These are phyloP conservation scores for Fusarium decemcellulare DNA, from an alignment of 2,329 filamentous ascomycete species.

Conservation along the genomic window DNA sequence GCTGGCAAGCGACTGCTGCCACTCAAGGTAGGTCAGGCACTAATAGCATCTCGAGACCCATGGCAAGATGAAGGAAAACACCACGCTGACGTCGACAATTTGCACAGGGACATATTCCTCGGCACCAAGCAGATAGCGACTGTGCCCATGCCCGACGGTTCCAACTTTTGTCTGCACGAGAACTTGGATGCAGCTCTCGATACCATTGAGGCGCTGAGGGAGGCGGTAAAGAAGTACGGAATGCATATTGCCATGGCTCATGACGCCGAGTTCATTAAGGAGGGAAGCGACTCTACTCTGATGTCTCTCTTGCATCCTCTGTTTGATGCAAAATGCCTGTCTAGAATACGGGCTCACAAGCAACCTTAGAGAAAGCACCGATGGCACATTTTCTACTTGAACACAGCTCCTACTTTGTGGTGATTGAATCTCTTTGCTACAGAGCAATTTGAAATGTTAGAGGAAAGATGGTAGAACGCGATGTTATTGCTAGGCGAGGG, in stretches of 20 bases:
- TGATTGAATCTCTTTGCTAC: background rate
- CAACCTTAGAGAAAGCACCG: background rate
- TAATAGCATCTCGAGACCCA: too few species aligned
- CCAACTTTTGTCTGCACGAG: constrained; percentile 17
- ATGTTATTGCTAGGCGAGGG: too few species aligned
- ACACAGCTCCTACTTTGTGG: too few species aligned
- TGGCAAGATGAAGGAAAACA: too few species aligned
- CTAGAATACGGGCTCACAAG: constrained; percentile 7
- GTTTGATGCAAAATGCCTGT: constrained; percentile 10
- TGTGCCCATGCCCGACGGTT: constrained; percentile 10
- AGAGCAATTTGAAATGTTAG: too few species aligned
- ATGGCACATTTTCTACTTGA: too few species aligned
- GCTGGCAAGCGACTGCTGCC: constrained; percentile 22
- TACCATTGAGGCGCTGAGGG: constrained; percentile 7
- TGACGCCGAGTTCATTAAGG: constrained; percentile 24
- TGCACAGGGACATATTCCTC: constrained; percentile 11
- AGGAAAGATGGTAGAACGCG: too few species aligned
- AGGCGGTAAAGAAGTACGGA: constrained; percentile 8
- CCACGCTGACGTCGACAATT: too few species aligned
- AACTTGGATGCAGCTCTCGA: background rate
- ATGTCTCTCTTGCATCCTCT: constrained; percentile 23
- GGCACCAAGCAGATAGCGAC: constrained; percentile 8
- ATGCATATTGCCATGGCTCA: constrained; percentile 29
- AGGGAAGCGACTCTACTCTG: background rate
- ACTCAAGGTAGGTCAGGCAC: constrained; percentile 11